Evolutionary conservation across 1,139 yeast genomes (phyloP), one percentile per base, ranked within the genome.

Genomic region (Scheffersomyces insectosa): DNA sequence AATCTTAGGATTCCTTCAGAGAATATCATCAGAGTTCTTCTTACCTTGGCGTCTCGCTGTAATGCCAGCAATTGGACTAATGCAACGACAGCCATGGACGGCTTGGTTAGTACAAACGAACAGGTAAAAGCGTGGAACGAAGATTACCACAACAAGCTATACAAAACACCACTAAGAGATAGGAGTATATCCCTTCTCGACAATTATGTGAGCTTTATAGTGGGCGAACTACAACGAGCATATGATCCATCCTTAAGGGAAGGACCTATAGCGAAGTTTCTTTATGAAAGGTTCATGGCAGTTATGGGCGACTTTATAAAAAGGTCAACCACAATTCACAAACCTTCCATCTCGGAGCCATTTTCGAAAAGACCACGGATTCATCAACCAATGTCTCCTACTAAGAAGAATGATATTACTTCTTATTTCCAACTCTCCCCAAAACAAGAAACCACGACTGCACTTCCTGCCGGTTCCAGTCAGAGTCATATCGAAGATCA

Each of bases 21-120:
- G 4, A 51, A 58, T 34, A 45, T 65, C 9, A 49, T 71, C 4
- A 59, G 70, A 6, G 45, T 71, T 1, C 45, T 72, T 16, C 44
- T 70, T 20, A 68, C 76, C 0, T 41, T 70, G 29, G 65, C 68
- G 1, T 56, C 67, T 0, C 50, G 73, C 40, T 44, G 56, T 23
- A 58, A 66, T 4, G 50, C 49, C 6, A 54, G 57, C 28, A 67
- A 66, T 44, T 66, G 62, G 61, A 54, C 65, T 6, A 49, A 54
- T 16, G 48, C 45, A 16, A 15, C 47, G 16, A 37, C 54, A 8
- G 40, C 50, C 7, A 40, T 56, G 37, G 59, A 52, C 10, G 59
- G 60, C 4, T 47, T 62, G 11, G 46, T 46, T 1, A 49, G 62
- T n/a, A 50, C 62, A 3, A 46, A 55, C 9, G 55, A 56, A 16